Evolutionary conservation across 768 basidiomycete species (phyloP).

Genomic region (Naganishia friedmannii): DNA sequence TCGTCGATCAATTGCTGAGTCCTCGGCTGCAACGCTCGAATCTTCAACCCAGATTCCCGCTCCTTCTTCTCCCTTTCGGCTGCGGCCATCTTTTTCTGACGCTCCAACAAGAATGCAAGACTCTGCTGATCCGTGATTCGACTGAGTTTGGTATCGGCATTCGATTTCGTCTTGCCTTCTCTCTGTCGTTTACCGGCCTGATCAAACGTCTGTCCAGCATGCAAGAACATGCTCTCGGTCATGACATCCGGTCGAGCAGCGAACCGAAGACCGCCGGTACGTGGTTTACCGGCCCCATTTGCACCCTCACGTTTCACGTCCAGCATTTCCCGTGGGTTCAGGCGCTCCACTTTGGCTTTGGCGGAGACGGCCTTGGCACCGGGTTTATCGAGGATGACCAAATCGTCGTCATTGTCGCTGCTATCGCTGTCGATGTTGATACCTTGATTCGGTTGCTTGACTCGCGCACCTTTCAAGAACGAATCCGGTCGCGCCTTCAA

Average conservation of each 20-base stretch:
- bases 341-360: neutral
- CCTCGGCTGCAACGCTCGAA: slow-evolving; percentile 17
- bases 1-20: slow-evolving; percentile 15
- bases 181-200: slow-evolving; percentile 14
- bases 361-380: neutral
- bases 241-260: slow-evolving; percentile 3
- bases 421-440: slow-evolving; percentile 12
- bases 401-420: slow-evolving; percentile 11
- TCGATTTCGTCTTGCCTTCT: neutral
- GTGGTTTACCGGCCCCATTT: neutral
- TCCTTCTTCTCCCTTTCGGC: slow-evolving; percentile 16
- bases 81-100: slow-evolving; percentile 16
- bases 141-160: slow-evolving; percentile 9
- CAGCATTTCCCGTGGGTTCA: slow-evolving; percentile 1
- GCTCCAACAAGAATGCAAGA: slow-evolving; percentile 14
- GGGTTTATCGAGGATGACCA: slow-evolving; percentile 16
- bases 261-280: slow-evolving; percentile 2
- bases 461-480: slow-evolving; percentile 14
- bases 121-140: slow-evolving; percentile 13
- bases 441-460: neutral
- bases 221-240: slow-evolving; percentile 27
- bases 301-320: slow-evolving; percentile 16
- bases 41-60: slow-evolving; percentile 21
- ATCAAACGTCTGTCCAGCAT: slow-evolving; percentile 27
- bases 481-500: slow-evolving; percentile 4